Evolutionary conservation across 202 grass and related monocot genomes (phyloP).

Genomic region (Digitaria exilis): DNA sequence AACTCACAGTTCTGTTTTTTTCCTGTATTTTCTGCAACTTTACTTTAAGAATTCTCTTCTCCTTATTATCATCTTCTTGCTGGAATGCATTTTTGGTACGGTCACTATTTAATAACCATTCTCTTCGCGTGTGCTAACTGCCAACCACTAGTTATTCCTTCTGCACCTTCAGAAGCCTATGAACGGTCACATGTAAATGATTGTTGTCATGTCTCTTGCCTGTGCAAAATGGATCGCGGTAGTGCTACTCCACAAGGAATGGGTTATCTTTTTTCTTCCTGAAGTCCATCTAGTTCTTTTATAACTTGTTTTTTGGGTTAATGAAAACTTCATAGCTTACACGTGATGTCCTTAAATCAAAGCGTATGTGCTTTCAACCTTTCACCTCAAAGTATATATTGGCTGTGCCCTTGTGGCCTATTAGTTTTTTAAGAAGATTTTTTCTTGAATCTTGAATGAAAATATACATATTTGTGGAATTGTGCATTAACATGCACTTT

Average conservation of each 20-base stretch:
- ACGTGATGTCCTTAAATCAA: not conserved
- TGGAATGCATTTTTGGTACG: not conserved
- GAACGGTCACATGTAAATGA: slow-evolving; percentile 15
- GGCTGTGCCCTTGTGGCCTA: not conserved
- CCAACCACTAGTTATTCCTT: slow-evolving; percentile 17
- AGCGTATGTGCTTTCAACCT: not conserved
- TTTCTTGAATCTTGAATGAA: not conserved
- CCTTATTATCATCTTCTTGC: not conserved
- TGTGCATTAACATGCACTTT: not conserved
- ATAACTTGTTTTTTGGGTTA: not conserved
- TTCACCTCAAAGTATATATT: not conserved
- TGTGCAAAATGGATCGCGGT: not conserved
- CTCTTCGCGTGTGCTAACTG: slow-evolving; percentile 29
- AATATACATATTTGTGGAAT: not conserved
- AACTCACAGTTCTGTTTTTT: not conserved
- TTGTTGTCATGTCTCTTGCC: slow-evolving; percentile 18
- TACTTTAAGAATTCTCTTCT: not conserved
- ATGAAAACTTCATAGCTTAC: not conserved
- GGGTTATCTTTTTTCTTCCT: not conserved
- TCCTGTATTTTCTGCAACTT: not conserved
- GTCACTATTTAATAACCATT: slow-evolving; percentile 9
- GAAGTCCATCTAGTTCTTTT: not conserved
- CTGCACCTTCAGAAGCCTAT: not conserved
- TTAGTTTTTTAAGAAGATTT: not conserved
- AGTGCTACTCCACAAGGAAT: not conserved